Evolutionary conservation across 2,329 filamentous ascomycete species (phyloP).

Genomic region (Zasmidium citrigriseum): DNA sequence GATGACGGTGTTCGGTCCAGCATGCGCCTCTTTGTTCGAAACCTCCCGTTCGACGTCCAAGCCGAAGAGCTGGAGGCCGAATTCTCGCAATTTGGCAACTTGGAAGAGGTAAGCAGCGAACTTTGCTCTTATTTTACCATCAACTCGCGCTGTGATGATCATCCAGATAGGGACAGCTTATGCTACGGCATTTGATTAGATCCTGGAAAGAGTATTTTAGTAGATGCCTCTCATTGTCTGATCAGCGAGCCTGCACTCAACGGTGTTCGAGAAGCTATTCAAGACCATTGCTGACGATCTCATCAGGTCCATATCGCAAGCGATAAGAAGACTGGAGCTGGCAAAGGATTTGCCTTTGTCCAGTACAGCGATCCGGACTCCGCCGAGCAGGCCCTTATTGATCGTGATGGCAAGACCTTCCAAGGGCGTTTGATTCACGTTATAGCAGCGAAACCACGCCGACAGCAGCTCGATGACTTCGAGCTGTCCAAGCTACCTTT

Average conservation of each 20-base stretch:
- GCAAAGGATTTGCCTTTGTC: conserved; percentile 89
- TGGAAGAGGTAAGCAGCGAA: conserved; percentile 78
- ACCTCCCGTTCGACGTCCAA: conserved; percentile 77
- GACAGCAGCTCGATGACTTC: conserved; percentile 83
- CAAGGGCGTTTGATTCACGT: conserved; percentile 92
- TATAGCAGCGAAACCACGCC: conserved; percentile 79
- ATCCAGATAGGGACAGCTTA: conserved; percentile 99
- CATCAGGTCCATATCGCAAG: conserved; percentile 83
- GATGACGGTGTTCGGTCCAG: conserved; percentile 69
- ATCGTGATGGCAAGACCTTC: conserved; percentile 81
- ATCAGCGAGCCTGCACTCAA: conserved; percentile 7
- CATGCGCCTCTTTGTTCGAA: conserved; percentile 82
- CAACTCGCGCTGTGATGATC: conserved; percentile 74
- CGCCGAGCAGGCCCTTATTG: conserved; percentile 76
- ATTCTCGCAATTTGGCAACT: conserved; percentile 71
- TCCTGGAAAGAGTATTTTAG: conserved; percentile 90
- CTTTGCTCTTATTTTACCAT: conserved; percentile 25
- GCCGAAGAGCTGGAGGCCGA: conserved; percentile 73
- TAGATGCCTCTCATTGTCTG: conserved; percentile 93
- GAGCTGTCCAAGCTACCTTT: conserved; percentile 86
- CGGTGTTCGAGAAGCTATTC: neutral
- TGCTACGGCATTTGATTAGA: conserved; percentile 85
- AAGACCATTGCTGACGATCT: neutral
- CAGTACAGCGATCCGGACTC: conserved; percentile 71
- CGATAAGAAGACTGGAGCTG: conserved; percentile 66